Base-by-base conservation (phyloP, 495 filamentous ascomycete species). In the Thermochaetoides thermophila region DNA sequence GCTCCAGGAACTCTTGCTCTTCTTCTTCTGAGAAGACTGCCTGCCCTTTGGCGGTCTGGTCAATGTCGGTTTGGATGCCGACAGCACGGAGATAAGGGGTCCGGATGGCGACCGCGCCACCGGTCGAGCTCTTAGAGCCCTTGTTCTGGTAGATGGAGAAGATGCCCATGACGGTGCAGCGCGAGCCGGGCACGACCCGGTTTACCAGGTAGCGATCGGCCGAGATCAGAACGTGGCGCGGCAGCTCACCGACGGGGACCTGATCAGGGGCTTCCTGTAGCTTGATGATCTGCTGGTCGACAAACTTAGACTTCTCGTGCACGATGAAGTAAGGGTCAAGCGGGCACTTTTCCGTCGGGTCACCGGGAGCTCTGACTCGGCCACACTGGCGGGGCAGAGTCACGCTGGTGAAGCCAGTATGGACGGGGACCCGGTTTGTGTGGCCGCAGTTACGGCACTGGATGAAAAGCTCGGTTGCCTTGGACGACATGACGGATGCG, bases 231-330 rank as follows among this genome's bases (percentile, higher is more conserved):
- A 96, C 87, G 52, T 96, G 91, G 17, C 91, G 71, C 2, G 91
- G 91, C 17, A 99, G 64, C 55, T 99, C 91, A 54, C 91, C 91
- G 1, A 99, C 91, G 1, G 91, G 91, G 0, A 99, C 89, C 50
- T 95, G 85, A 50, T 99, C 91, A 5, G 91, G 91, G 9, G 91
- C 91, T 57, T 99, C 91, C 53, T 99, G 91, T 6, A 99, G 73
- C 58, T 99, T 99, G 45, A 99, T 76, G 28, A 96, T 82, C 50
- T 99, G 91, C 46, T 96, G 91, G 48, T 99, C 91, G 48, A 95
- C 86, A 52, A 99, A 99, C 40, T 78, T 74, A 39, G 81, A 91
- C 48, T 81, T 85, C 55, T 96, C 91, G 52, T 99, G 91, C 7
- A 87, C 66, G 20, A 99, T 78, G 39, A 87, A 86, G 50, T 94